Base-by-base conservation (phyloP, 148 eudicot species). In the Arbutus unedo region DNA sequence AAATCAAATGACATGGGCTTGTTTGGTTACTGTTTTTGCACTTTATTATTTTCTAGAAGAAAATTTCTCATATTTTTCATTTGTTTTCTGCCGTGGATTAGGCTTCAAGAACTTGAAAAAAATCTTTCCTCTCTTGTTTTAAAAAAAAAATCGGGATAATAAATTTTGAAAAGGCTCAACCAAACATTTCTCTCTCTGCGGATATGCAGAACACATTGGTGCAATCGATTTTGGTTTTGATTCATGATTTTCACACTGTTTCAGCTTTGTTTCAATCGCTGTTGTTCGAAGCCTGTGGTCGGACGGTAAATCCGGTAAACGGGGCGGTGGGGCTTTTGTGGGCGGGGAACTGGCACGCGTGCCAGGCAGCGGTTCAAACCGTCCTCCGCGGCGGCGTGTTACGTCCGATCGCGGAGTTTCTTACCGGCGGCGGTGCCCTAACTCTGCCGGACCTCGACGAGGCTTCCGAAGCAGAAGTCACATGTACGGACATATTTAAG, bases 241-340 rank as follows among this genome's bases (percentile, higher is more conserved):
- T 47, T 41, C 44, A 4, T 43, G 25, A 21, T 49, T 13, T 55
- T 3, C 13, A 6, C 0, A 4, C 57, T 51, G 31, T 41, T 53
- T 43, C 94, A 94, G 96, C 93, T 72, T 79, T 94, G 14, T 94
- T 94, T 51, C 94, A 93, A 83, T 94, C 98, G 3, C 78, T 94
- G 41, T 77, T 94, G 8, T 92, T 88, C 44, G 98, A 94, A 82
- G 91, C 98, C 0, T 92, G 94, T 47, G 96, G 98, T 21, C 89
- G 98, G 8, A 94, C 98, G 3, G 94, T 94, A 23, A 94, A 90
- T 72, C 98, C 96, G 4, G 94, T 94, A 13, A 94, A 83, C 81
- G 96, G 96, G 38, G 96, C 93, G 38, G 96, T 92, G 3, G 96
- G 96, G 1, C 85, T 94, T 3, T 56, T 92, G 1, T 87, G 91